These are phyloP conservation scores for Aspergillus luchuensis DNA, from an alignment of 2,329 filamentous ascomycete species.

Conservation along the genomic window DNA sequence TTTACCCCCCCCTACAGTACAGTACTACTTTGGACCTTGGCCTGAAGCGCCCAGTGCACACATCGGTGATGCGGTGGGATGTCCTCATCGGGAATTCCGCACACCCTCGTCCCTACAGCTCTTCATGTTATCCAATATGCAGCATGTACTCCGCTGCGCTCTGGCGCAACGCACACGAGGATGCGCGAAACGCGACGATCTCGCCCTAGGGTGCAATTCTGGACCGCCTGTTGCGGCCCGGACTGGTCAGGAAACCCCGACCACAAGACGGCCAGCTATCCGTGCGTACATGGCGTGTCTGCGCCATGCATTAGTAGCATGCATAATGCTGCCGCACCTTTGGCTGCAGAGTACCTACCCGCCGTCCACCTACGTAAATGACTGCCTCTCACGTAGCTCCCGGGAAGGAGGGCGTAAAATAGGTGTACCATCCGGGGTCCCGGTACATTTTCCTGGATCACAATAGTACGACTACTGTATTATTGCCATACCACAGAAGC, in stretches of 20 bases:
- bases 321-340: not conserved
- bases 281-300: slow-evolving; percentile 2
- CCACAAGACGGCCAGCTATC: not conserved
- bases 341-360: not conserved
- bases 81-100: not conserved
- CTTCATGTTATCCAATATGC: not conserved
- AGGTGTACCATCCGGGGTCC: not conserved
- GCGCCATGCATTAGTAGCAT: not conserved
- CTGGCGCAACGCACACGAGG: not conserved
- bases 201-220: not conserved
- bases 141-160: not conserved
- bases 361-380: slow-evolving; percentile 3
- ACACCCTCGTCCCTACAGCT: not conserved
- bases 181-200: not conserved
- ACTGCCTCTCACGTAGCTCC: not conserved
- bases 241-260: not conserved
- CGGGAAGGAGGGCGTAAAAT: not conserved
- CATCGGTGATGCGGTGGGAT: not conserved
- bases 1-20: too few relatives aligned
- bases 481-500: not conserved
- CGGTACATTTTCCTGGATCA: not conserved
- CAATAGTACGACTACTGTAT: not conserved
- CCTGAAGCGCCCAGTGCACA: too few relatives aligned
- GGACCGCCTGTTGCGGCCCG: not conserved
- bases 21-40: too few relatives aligned